These are phyloP conservation scores for Leptographium wingfieldii DNA, from an alignment of 2,329 filamentous ascomycete species.

Conservation along the genomic window DNA sequence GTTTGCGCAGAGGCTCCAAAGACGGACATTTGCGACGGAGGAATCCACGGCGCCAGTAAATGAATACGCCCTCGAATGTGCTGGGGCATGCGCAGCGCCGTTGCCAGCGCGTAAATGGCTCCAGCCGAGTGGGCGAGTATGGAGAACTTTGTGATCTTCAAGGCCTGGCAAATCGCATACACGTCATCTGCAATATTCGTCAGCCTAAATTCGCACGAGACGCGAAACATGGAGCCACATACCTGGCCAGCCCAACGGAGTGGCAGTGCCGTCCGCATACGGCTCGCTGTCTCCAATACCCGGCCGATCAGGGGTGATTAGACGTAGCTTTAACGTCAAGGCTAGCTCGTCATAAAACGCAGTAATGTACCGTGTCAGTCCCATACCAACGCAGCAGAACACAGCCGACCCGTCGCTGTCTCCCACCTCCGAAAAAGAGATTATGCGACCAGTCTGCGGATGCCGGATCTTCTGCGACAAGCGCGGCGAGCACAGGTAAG, in stretches of 20 bases:
- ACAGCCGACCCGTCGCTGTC: slow-evolving; percentile 85
- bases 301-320: slow-evolving; percentile 89
- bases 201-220: slow-evolving; percentile 12
- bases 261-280: slow-evolving; percentile 69
- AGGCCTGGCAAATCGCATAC: slow-evolving; percentile 78
- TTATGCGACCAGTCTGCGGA: slow-evolving; percentile 72
- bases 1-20: slow-evolving; percentile 58
- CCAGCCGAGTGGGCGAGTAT: slow-evolving; percentile 92
- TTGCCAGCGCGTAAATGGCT: slow-evolving; percentile 94
- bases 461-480: slow-evolving; percentile 81
- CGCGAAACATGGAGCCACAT: slow-evolving; percentile 21
- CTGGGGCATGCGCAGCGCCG: slow-evolving; percentile 88
- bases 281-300: slow-evolving; percentile 87
- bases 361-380: slow-evolving; percentile 86
- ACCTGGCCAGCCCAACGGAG: slow-evolving; percentile 90
- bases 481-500: slow-evolving; percentile 70
- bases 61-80: slow-evolving; percentile 92
- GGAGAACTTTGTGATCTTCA: slow-evolving; percentile 92
- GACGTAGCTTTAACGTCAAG: slow-evolving; percentile 69
- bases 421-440: slow-evolving; percentile 94
- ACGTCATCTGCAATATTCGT: slow-evolving; percentile 51
- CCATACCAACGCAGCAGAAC: slow-evolving; percentile 97
- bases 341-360: slow-evolving; percentile 97
- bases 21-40: slow-evolving; percentile 80
- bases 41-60: slow-evolving; percentile 91